These are phyloP conservation scores for Coprinopsis sp. DNA, from an alignment of 768 basidiomycete species.

Conservation along the genomic window DNA sequence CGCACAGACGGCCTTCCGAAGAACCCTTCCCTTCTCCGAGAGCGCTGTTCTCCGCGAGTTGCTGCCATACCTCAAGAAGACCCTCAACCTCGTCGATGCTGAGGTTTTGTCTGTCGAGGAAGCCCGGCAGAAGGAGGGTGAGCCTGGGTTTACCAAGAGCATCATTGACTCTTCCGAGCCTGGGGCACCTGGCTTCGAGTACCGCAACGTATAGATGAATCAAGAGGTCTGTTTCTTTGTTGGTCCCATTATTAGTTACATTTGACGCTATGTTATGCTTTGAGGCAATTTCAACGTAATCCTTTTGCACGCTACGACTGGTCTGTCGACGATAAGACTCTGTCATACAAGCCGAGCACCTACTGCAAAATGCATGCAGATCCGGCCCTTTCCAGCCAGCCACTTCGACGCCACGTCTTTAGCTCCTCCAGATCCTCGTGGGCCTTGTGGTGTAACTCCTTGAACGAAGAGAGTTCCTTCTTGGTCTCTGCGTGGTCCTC, in stretches of 20 bases:
- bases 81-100: constrained; percentile 64
- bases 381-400: too few relatives aligned
- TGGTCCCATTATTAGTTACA: not conserved
- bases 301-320: too few relatives aligned
- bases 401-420: too few relatives aligned
- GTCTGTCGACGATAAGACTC: too few relatives aligned
- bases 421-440: too few relatives aligned
- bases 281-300: too few relatives aligned
- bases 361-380: too few relatives aligned
- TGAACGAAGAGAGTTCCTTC: too few relatives aligned
- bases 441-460: too few relatives aligned
- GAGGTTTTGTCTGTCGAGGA: constrained; percentile 69
- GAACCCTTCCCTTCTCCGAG: constrained; percentile 82
- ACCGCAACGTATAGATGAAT: constrained; percentile 65
- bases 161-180: constrained; percentile 88
- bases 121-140: constrained; percentile 47
- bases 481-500: too few relatives aligned
- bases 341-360: too few relatives aligned
- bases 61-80: constrained; percentile 75
- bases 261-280: too few relatives aligned
- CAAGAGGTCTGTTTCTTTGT: not conserved
- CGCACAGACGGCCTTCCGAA: constrained; percentile 72
- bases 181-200: constrained; percentile 81
- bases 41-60: constrained; percentile 63
- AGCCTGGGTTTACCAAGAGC: constrained; percentile 55